Evolutionary conservation across 805 yeast species (phyloP).

Genomic region (Sugiyamaella americana): DNA sequence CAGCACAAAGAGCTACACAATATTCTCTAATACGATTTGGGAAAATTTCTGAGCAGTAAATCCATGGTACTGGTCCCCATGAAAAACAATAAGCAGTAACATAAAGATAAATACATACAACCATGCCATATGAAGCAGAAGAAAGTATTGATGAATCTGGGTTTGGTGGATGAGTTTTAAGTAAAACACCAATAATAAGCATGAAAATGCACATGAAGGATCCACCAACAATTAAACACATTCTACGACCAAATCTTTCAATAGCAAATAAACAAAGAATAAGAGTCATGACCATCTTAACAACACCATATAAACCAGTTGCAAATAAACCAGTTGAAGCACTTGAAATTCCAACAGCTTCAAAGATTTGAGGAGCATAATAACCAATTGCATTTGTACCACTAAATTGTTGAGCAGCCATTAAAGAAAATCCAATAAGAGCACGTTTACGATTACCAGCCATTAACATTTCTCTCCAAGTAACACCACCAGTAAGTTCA

Average conservation of each 20-base stretch:
- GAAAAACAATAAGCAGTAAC: slow-evolving; percentile 15
- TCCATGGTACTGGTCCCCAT: slow-evolving; percentile 23
- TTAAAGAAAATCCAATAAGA: slow-evolving; percentile 44
- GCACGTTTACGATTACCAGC: slow-evolving; percentile 46
- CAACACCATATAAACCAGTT: slow-evolving; percentile 52
- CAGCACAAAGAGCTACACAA: slow-evolving; percentile 13
- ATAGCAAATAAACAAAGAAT: slow-evolving; percentile 24
- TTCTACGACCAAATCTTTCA: slow-evolving; percentile 24
- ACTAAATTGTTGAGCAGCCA: slow-evolving; percentile 32
- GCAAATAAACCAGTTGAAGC: slow-evolving; percentile 46
- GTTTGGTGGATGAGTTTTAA: slow-evolving; percentile 17
- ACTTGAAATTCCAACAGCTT: slow-evolving; percentile 55
- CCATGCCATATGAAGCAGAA: slow-evolving; percentile 15
- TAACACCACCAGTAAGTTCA: slow-evolving; percentile 38
- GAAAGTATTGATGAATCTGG: slow-evolving; percentile 13
- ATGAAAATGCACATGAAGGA: slow-evolving; percentile 19
- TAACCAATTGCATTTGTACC: slow-evolving; percentile 34
- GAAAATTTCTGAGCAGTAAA: slow-evolving; percentile 19
- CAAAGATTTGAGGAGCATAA: slow-evolving; percentile 55
- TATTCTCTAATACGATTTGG: slow-evolving; percentile 18
- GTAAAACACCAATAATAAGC: slow-evolving; percentile 19
- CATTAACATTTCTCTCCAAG: slow-evolving; percentile 46
- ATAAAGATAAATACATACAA: slow-evolving; percentile 16
- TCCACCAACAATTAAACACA: slow-evolving; percentile 22
- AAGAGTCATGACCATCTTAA: slow-evolving; percentile 47